Evolutionary conservation across 257 asterid genomes (phyloP), one percentile per base, ranked within the genome.

Genomic region (Lycium ferocissimum): DNA sequence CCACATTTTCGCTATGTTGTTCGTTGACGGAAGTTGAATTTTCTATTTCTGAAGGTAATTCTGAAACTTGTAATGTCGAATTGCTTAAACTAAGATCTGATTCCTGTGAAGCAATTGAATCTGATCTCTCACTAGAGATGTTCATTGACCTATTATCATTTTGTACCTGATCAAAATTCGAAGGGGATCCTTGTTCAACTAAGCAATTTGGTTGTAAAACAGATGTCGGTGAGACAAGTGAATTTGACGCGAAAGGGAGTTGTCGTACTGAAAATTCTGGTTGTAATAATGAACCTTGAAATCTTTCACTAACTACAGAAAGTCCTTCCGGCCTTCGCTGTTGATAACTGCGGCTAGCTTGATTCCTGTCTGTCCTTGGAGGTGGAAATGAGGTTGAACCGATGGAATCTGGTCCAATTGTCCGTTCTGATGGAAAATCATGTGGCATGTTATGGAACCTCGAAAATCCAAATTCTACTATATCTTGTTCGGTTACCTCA

Each of bases 401-500:
- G 49, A 61, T 53, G 33, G 70, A 67, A 80, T 78, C 78, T 4
- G 83, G 81, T 79, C 82, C 89, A 18, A 35, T 54, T 54, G 86
- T 53, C 75, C 51, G 63, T 59, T 86, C 87, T 5, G 45, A 83
- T 62, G 72, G 71, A 57, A 65, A 37, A 45, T 63, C 73, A 40
- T 53, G 37, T 75, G 38, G 58, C 54, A 80, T 37, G 51, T 49
- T 63, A 14, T 71, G 63, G 69, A 81, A 73, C 86, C 90, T 88
- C 79, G 93, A 88, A 83, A 89, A 83, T 63, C 87, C 93, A 84
- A 85, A 70, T 9, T 86, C 82, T 7, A 40, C 18, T 2, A 79
- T 40, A 70, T 80, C 89, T 85, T 62, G 83, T 76, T 89, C 90
- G 7, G 83, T 83, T 22, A 78, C 82, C 86, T 91, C 91, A 2